These are phyloP conservation scores for Ilex paraguariensis DNA, from an alignment of 305 asterid genomes.

Conservation along the genomic window DNA sequence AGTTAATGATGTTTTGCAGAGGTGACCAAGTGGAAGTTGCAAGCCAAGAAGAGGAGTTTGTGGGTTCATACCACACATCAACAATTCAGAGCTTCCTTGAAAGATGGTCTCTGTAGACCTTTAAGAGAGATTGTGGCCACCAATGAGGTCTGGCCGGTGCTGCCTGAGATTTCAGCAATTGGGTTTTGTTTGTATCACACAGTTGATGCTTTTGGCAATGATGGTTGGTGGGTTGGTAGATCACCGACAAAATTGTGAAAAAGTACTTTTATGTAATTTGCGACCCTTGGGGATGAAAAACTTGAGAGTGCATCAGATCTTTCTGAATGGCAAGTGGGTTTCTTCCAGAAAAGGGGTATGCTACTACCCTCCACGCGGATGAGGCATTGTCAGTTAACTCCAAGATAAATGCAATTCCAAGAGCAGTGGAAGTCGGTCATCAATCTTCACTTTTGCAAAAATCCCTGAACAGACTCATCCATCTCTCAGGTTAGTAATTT, in stretches of 20 bases:
- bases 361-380: too few relatives aligned
- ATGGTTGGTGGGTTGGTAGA: constrained; percentile 46
- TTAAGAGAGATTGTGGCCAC: constrained; percentile 22
- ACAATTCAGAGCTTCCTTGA: constrained; percentile 1
- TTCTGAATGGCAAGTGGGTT: constrained; percentile 18
- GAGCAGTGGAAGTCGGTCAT: too few relatives aligned
- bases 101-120: constrained; percentile 22
- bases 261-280: constrained; percentile 15
- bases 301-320: constrained; percentile 26
- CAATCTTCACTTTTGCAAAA: too few relatives aligned
- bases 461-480: too few relatives aligned
- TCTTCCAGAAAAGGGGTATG: not conserved
- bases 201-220: constrained; percentile 44
- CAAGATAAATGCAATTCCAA: too few relatives aligned
- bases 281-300: constrained; percentile 10
- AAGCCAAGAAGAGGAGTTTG: constrained; percentile 31
- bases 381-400: too few relatives aligned
- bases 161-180: constrained; percentile 4
- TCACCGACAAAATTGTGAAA: constrained; percentile 9
- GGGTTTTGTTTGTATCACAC: constrained; percentile 11
- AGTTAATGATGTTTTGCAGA: constrained; percentile 1
- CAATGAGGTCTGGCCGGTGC: constrained; percentile 26
- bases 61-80: constrained; percentile 34
- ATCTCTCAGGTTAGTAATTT: too few relatives aligned
- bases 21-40: constrained; percentile 29